These are phyloP conservation scores for Chenopodium suecicum DNA, from an alignment of 148 eudicot genomes.

Conservation along the genomic window DNA sequence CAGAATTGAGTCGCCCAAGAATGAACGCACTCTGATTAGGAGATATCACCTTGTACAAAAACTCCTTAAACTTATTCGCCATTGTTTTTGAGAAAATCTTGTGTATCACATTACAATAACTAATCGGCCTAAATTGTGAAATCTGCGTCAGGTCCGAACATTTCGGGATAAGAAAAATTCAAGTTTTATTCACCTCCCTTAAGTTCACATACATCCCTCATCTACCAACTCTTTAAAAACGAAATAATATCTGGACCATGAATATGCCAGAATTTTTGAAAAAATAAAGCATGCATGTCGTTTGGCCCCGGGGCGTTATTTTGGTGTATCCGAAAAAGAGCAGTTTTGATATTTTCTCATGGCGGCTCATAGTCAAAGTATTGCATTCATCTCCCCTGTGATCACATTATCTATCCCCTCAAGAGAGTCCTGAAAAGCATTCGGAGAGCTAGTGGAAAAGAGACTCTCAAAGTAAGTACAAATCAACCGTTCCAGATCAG, in stretches of 20 bases:
- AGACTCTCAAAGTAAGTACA: too few relatives aligned
- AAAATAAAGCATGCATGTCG: conserved; percentile 14
- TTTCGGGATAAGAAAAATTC: not conserved
- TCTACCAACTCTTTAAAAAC: not conserved
- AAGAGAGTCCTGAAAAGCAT: too few relatives aligned
- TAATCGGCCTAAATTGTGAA: not conserved
- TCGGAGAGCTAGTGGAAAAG: too few relatives aligned
- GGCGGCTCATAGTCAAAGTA: too few relatives aligned
- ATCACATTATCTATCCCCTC: too few relatives aligned
- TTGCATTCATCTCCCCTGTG: too few relatives aligned
- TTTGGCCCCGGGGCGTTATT: not conserved
- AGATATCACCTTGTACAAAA: not conserved
- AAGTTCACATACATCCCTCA: not conserved
- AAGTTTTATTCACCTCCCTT: not conserved
- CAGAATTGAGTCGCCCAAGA: not conserved
- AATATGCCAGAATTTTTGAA: conserved; percentile 2
- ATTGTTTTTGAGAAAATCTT: not conserved
- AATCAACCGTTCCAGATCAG: too few relatives aligned
- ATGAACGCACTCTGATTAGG: not conserved
- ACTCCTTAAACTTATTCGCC: not conserved
- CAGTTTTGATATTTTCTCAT: not conserved
- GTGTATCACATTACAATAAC: not conserved
- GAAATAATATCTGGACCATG: not conserved
- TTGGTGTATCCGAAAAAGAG: not conserved
- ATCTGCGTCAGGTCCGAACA: not conserved